A percentile compares a stretch with the other conserved stretches of the same genome.
Conservation (phyloP, 495 filamentous ascomycete species). For the Bathelium albidoporum region DNA sequence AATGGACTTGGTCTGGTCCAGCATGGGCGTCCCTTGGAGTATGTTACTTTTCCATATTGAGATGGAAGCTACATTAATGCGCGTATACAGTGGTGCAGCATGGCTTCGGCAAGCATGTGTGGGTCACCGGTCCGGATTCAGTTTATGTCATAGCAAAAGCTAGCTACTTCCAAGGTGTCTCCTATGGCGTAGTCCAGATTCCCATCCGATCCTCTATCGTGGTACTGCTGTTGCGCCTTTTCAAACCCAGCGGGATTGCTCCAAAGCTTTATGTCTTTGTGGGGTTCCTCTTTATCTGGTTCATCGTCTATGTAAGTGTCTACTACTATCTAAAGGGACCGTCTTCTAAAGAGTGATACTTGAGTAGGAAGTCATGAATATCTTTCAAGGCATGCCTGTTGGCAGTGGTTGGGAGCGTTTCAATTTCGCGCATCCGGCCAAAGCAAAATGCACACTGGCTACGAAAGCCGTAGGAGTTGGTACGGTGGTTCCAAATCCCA, state of each 20-base stretch:
- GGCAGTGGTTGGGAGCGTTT: background rate
- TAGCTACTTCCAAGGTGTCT: background rate
- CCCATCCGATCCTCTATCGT: background rate
- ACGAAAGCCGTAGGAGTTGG: background rate
- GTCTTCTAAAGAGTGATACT: background rate
- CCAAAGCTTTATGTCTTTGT: background rate
- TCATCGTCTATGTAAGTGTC: background rate
- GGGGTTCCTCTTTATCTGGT: background rate
- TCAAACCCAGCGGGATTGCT: background rate
- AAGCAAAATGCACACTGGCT: background rate
- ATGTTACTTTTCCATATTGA: background rate
- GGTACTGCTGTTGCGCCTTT: background rate
- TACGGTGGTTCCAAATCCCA: background rate
- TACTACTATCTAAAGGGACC: background rate
- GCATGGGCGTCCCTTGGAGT: background rate
- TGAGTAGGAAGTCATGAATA: background rate
- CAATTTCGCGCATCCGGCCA: background rate
- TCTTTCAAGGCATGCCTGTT: slow-evolving; percentile 1
- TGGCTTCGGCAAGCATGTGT: background rate
- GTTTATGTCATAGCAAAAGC: background rate
- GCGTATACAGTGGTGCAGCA: background rate
- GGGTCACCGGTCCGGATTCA: background rate
- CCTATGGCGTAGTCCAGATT: background rate
- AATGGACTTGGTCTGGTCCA: background rate
- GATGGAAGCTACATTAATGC: background rate